Evolutionary conservation across 2,329 filamentous ascomycete genomes (phyloP).

Genomic region (Alternaria conjuncta): DNA sequence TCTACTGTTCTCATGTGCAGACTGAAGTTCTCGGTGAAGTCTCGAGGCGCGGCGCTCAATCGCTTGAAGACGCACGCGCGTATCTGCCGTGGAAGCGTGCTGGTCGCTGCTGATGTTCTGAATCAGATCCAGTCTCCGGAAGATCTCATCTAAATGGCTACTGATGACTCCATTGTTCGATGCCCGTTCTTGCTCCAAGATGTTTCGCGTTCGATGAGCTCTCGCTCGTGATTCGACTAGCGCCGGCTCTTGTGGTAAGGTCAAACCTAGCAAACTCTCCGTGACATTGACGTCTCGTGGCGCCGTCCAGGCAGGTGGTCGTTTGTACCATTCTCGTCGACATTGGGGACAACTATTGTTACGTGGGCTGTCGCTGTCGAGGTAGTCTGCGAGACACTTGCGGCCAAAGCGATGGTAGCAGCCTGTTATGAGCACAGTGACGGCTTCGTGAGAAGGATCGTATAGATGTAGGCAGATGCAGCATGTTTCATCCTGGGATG

Average conservation of each 20-base stretch:
- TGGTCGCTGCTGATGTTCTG: neutral
- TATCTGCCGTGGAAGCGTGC: neutral
- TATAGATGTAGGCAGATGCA: slow-evolving; percentile 8
- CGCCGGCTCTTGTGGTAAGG: neutral
- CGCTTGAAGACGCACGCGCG: neutral
- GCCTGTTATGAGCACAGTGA: slow-evolving; percentile 3
- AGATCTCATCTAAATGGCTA: neutral
- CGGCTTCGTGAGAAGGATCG: neutral
- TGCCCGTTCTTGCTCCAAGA: neutral
- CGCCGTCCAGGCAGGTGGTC: neutral
- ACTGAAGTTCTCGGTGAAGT: neutral
- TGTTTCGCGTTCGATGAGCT: neutral
- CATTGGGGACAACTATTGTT: slow-evolving; percentile 18
- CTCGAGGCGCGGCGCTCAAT: neutral
- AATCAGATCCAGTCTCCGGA: neutral
- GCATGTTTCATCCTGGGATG: slow-evolving; percentile 4
- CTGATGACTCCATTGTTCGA: neutral
- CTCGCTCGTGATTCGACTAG: neutral
- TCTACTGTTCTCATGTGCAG: neutral
- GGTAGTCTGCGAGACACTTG: slow-evolving; percentile 9
- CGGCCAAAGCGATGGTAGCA: slow-evolving; percentile 18
- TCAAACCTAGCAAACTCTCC: neutral
- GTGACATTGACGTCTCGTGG: slow-evolving; percentile 5
- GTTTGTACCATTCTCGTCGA: slow-evolving; percentile 12
- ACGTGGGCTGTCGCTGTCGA: slow-evolving; percentile 6